Base-by-base conservation (phyloP, 345 rosid species). In the Boechera divaricarpa region DNA sequence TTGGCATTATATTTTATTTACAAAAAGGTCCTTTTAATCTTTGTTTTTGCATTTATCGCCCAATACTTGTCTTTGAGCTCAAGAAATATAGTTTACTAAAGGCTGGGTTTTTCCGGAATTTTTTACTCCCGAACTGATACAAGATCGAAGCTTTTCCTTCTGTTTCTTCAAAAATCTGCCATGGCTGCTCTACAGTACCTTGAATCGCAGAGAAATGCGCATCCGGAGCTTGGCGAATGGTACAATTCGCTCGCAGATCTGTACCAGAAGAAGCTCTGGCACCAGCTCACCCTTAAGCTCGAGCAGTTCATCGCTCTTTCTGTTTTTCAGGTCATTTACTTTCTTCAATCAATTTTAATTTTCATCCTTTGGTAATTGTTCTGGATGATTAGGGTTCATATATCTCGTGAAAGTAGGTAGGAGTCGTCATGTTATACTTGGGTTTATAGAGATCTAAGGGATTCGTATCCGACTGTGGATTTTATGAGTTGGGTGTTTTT, bases 201-300 rank as follows among this genome's bases (percentile, higher is more conserved):
- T 56, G 97, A 95, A 57, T 70, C 92, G n/a, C 84, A 81, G 61
- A 85, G 85, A 66, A 88, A 59, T 67, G 83, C 79, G 59, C 90
- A 92, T 54, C 97, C 97, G 1, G 98, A 94, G 81, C 87, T 88
- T 8, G 84, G 76, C 10, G 98, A 92, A 41, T 94, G 98, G 98
- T 92, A 80, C 88, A 92, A 88, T 83, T 77, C 93, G n/a, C 81
- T 94, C n/a, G 90, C 93, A 76, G 97, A 95, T 88, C 99, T 95
- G 80, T 95, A 95, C 80, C 90, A 91, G 86, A 88, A 83, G 87
- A 95, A 92, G 88, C 99, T 95, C 6, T 95, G 99, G 98, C 97
- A 95, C 51, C 97, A 95, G 83, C 98, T 95, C 81, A 88, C 97
- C 79, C 84, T 89, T 75, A 95, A 95, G 89, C 98, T 95, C 72